Evolutionary conservation across 495 filamentous ascomycete genomes (phyloP), one percentile per base, ranked within the genome.

Genomic region (Sabuloglossum arenarium): DNA sequence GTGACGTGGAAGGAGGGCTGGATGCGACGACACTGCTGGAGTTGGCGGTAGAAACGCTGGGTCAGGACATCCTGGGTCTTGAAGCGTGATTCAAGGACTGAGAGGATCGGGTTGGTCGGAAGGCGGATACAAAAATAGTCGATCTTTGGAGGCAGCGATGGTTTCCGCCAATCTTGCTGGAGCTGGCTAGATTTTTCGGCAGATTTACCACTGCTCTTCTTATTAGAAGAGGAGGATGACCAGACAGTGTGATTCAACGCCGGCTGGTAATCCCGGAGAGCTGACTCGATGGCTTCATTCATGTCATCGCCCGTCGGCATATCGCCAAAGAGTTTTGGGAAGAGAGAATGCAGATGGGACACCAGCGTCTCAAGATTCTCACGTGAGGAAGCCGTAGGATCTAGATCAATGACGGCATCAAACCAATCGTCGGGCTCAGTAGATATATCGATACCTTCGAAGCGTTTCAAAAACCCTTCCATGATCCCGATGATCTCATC

Each of bases 1-100:
- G 91, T 98, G 56, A 97, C 83, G 67, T 98, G 91, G 69, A 96
- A 97, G n/a, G 77, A 68, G 31, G 77, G 61, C 66, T 98, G 91
- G 21, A 97, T 66, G 53, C 91, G 85, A 25, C 81, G 75, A 0
- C 72, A 69, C 42, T 80, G 73, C 60, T 85, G 72, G 27, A 98
- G 81, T 46, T 85, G 77, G 59, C 78, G 73, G 74, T 82, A 97
- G 60, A 95, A 80, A 29, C 73, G 75, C 3, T 78, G 68, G 16
- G 71, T 71, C 55, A 73, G 64, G 32, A 75, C 58, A 3, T 71
- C 61, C 1, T 72, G 61, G 37, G 64, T 59, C 57, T 71, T 64
- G 67, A 97, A 97, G 37, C 79, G 67, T 54, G 77, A 78, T 12
- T 86, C 78, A 12, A 97, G 76, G 27, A 77, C 68, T 27, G 69